Evolutionary conservation across 169 alveolate species (phyloP), one percentile per base, ranked within the genome.

Genomic region (Cryptosporidium meleagridis): DNA sequence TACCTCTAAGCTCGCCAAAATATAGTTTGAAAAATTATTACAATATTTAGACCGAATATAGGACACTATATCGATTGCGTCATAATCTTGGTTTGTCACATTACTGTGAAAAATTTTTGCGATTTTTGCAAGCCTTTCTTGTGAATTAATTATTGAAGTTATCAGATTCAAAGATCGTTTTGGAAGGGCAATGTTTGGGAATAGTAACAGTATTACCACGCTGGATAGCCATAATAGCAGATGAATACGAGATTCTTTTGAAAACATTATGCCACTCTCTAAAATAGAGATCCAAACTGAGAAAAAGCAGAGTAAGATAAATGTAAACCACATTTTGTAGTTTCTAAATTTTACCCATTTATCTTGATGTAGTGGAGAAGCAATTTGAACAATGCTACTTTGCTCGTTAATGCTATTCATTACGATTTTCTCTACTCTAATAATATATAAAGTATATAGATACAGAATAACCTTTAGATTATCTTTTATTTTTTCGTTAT

Each of bases 251-350:
- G 71, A 29, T 31, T 69, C 68, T 41, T 41, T 80, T 44, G 35
- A 61, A 26, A 80, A 21, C 23, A 80, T 18, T 35, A 80, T 41
- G 39, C 89, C 89, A 80, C 89, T 37, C 12, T 80, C 89, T 16
- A 80, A 29, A 26, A 37, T 23, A 61, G 69, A 59, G n/a, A 65
- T 62, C 75, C 45, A 61, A 39, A 80, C n/a, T 16, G 89, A 80
- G 39, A 80, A 16, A 14, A 80, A 14, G 18, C 80, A 80, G 12
- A 80, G 52, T 10, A 39, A 0, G 23, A 59, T 23, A 37, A 80
- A 80, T 10, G 33, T 35, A 59, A 61, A 14, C 89, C 89, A 80
- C 9, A n/a, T 37, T 48, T 62, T 59, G 5, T 37, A 55, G 53
- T 73, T 73, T 16, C 58, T 55, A 2, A 55, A 55, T 9, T 55